Base-by-base conservation (phyloP, 768 basidiomycete species). In the Suillus americanus region DNA sequence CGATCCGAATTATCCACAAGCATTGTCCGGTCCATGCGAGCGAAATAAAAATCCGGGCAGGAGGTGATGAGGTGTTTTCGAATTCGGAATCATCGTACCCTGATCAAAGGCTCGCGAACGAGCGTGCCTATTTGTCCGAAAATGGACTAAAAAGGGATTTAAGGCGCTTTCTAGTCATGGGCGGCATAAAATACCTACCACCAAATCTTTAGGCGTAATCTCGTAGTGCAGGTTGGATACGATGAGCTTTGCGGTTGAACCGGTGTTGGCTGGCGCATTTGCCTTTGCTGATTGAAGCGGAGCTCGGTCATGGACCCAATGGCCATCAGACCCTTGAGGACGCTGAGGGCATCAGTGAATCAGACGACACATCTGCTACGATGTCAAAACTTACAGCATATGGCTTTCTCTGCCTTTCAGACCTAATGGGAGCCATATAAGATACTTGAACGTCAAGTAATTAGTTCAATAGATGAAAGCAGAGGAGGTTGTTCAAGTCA, bases 121-220 rank as follows among this genome's bases (percentile, higher is more conserved):
- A 97, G 87, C 81, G 92, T 93, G 82, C 94, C 94, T 78, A 93
- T 89, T 76, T 91, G 88, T 72, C 93, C 91, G 84, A 96, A 97
- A 70, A 96, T 94, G 78, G 85, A 83, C 94, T 96, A 70, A 4
- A 12, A 37, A 13, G 61, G 25, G 51, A 56, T 45, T 53, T 70
- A 25, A 67, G 67, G 54, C 13, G 63, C 25, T 30, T 48, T 33
- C 8, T 25, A 46, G 53, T 45, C 61, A 45, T 35, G 48, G 50
- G 33, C 37, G 61, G 54, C 60, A 62, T 63, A 43, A 25, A 23
- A 79, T 18, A n/a, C 92, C 73, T 69, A 97, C 95, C 79, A 83
- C 89, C 57, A 97, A 82, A 79, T 97, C 95, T 82, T 90, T 89
- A 72, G 91, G 86, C 62, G 89, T 91, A 50, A 97, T 86, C 71